These are phyloP conservation scores for Lactarius vividus DNA, from an alignment of 768 basidiomycete species.

Conservation along the genomic window DNA sequence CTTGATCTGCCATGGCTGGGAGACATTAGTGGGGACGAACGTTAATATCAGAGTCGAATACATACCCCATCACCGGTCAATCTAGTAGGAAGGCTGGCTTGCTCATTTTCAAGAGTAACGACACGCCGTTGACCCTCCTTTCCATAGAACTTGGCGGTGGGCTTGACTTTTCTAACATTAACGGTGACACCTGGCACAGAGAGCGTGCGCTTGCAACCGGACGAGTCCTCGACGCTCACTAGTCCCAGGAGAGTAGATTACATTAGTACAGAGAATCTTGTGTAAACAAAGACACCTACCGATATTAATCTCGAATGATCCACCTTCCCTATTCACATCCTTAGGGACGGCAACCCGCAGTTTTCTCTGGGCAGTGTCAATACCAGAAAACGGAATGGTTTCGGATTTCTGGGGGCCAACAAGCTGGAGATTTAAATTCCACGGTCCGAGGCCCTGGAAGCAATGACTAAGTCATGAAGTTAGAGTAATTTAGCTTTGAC, in stretches of 20 bases:
- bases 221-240: slow-evolving; percentile 85
- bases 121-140: slow-evolving; percentile 53
- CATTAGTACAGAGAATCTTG: background rate
- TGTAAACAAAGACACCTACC: slow-evolving; percentile 41
- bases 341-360: slow-evolving; percentile 68
- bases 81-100: slow-evolving; percentile 71
- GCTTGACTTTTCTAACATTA: slow-evolving; percentile 86
- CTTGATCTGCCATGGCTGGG: slow-evolving; percentile 83
- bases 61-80: slow-evolving; percentile 88
- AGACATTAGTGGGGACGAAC: slow-evolving; percentile 4
- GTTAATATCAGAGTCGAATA: slow-evolving; percentile 16
- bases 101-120: slow-evolving; percentile 71
- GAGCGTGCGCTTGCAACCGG: slow-evolving; percentile 78
- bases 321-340: slow-evolving; percentile 62
- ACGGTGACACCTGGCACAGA: slow-evolving; percentile 77
- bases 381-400: slow-evolving; percentile 50
- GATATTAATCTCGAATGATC: slow-evolving; percentile 75
- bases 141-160: slow-evolving; percentile 85
- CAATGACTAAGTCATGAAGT: slow-evolving; percentile 8
- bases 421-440: slow-evolving; percentile 81
- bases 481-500: background rate
- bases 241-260: slow-evolving; percentile 28
- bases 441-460: slow-evolving; percentile 80
- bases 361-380: slow-evolving; percentile 52
- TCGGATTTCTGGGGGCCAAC: slow-evolving; percentile 71